Evolutionary conservation across 208 protist species (phyloP).

Genomic region (Strigomonas culicis): DNA sequence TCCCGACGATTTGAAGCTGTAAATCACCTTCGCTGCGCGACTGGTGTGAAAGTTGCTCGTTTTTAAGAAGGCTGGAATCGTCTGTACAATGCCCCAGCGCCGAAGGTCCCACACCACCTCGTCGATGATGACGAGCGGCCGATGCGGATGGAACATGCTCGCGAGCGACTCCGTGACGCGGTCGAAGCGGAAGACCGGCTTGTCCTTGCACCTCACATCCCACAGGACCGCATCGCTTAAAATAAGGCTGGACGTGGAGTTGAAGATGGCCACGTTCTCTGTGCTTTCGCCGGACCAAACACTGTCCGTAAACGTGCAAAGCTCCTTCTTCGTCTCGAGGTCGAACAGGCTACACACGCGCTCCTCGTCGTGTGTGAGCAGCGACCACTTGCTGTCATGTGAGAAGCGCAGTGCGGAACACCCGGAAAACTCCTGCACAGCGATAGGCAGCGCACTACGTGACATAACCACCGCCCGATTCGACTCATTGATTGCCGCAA

Average conservation of each 20-base stretch:
- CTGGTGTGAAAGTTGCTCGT: slow-evolving; percentile 71
- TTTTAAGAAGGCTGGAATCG: slow-evolving; percentile 64
- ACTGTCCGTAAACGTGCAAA: slow-evolving; percentile 62
- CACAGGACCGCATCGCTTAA: slow-evolving; percentile 85
- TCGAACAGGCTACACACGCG: slow-evolving; percentile 69
- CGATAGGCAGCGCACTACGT: slow-evolving; percentile 52
- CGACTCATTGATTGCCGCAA: slow-evolving; percentile 47
- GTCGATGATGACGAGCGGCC: slow-evolving; percentile 76
- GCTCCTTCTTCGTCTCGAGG: slow-evolving; percentile 40
- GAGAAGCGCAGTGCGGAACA: slow-evolving; percentile 68
- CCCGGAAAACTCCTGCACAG: slow-evolving; percentile 39
- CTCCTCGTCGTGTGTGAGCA: slow-evolving; percentile 61
- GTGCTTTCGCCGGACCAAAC: slow-evolving; percentile 69
- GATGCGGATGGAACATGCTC: slow-evolving; percentile 72
- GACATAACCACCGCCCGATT: slow-evolving; percentile 50
- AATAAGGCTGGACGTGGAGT: slow-evolving; percentile 64
- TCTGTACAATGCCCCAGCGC: slow-evolving; percentile 65
- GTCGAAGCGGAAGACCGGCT: slow-evolving; percentile 82
- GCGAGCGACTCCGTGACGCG: slow-evolving; percentile 80
- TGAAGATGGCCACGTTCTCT: slow-evolving; percentile 76
- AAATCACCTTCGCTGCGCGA: slow-evolving; percentile 46
- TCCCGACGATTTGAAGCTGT: slow-evolving; percentile 72
- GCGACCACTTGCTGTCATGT: slow-evolving; percentile 44
- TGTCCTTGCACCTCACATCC: slow-evolving; percentile 68
- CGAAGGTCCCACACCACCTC: slow-evolving; percentile 87